These are phyloP conservation scores for Knufia petricola DNA, from an alignment of 2,329 filamentous ascomycete genomes.

Conservation along the genomic window DNA sequence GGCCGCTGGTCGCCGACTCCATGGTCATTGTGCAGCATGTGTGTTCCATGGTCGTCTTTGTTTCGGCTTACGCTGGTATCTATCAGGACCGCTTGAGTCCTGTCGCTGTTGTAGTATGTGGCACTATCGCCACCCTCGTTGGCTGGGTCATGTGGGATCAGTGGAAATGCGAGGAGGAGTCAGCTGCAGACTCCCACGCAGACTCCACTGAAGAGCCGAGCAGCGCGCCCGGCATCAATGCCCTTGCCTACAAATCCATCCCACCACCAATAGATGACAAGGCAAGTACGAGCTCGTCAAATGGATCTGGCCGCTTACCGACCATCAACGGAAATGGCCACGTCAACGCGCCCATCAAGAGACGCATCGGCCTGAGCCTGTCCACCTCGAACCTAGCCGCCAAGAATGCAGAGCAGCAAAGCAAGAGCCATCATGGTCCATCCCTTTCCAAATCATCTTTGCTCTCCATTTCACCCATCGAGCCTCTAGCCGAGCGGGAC, in stretches of 20 bases:
- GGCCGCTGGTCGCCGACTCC: slow-evolving; percentile 87
- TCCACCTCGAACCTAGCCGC: slow-evolving; percentile 29
- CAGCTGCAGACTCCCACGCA: slow-evolving; percentile 23
- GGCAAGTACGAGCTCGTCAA: slow-evolving; percentile 32
- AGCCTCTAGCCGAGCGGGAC: slow-evolving; percentile 22
- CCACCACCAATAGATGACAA: slow-evolving; percentile 23
- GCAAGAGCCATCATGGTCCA: slow-evolving; percentile 36
- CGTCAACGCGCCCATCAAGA: slow-evolving; percentile 28
- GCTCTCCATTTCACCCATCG: slow-evolving; percentile 34
- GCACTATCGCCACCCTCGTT: slow-evolving; percentile 69
- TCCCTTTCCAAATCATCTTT: slow-evolving; percentile 49
- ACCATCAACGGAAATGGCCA: slow-evolving; percentile 24
- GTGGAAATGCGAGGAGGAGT: slow-evolving; percentile 68
- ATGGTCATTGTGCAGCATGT: slow-evolving; percentile 97
- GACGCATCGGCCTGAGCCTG: slow-evolving; percentile 36
- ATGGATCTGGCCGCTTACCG: slow-evolving; percentile 26
- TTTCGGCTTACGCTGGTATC: slow-evolving; percentile 88
- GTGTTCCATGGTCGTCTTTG: slow-evolving; percentile 86
- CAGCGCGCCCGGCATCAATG: slow-evolving; percentile 4
- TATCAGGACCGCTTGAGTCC: slow-evolving; percentile 79
- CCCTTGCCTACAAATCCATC: background rate
- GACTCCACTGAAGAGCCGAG: slow-evolving; percentile 17
- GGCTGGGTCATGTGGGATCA: slow-evolving; percentile 89
- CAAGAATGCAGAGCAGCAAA: slow-evolving; percentile 19
- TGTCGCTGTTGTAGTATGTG: slow-evolving; percentile 77